Evolutionary conservation across 208 protist species (phyloP), one percentile per base, ranked within the genome.

Genomic region (Leishmania amazonensis): DNA sequence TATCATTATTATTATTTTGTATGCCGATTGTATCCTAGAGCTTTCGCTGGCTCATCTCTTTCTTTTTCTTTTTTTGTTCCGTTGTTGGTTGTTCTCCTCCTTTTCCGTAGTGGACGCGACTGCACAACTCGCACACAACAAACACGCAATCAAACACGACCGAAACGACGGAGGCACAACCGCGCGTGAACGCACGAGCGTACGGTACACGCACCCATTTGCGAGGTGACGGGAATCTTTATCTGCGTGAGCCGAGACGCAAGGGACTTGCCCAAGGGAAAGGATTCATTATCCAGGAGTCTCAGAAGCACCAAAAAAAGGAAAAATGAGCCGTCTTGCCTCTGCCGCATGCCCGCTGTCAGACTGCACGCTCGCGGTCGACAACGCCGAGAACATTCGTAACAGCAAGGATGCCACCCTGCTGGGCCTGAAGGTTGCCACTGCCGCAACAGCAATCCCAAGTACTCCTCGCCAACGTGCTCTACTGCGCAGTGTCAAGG

Each of bases 311-410:
- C 15, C 15, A 24, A n/a, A 15, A 15, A 28, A 15, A 47, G 67
- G 24, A 21, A 73, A 31, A 31, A 90, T 87, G 83, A 85, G 78
- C 73, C 72, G 67, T 5, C 8, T 81, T n/a, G 15, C 75, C 72
- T 8, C 73, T 53, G 40, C 62, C n/a, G 75, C 24, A 11, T 85
- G 80, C 31, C 88, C 92, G 49, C 85, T 97, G 31, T 85, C 85
- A 53, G 94, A 97, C 81, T 97, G 94, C 87, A 97, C 94, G 65
- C 86, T 78, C 11, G 91, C 87, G 17, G 88, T 92, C 79, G 87
- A 93, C 77, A 97, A 97, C 76, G 90, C 85, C 17, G 89, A 94
- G 49, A 97, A 97, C 85, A 97, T 97, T 83, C 76, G 62, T 42
- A 82, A 84, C 70, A 75, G 76, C 75, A 71, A 73, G 58, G 77